Base-by-base conservation (phyloP, 306 rosid species). In the Biancaea sappan region DNA sequence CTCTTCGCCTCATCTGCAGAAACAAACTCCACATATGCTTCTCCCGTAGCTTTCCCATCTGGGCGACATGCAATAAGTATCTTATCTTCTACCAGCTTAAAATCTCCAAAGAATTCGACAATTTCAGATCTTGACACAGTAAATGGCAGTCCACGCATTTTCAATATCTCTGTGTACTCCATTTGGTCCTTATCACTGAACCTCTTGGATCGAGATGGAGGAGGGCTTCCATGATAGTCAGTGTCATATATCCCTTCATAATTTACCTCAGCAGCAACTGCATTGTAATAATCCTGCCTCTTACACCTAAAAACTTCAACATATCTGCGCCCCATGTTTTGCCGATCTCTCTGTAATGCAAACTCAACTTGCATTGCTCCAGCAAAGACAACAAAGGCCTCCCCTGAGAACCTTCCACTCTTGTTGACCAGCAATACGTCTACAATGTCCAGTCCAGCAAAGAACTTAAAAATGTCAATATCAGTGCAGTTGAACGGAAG, bases 81-180 rank as follows among this genome's bases (percentile, higher is more conserved):
- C 84, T 90, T 81, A 12, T 90, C 96, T 81, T 92, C 90, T n/a
- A 89, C 35, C 40, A 90, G 84, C 79, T 87, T 83, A 82, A 80
- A 95, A 67, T 90, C 98, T 72, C 77, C 83, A 25, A 95, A 95
- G 68, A 95, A 95, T 0, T 92, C 99, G 29, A 88, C 25, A 58
- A 95, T 90, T 67, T 90, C 88, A 69, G 93, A 63, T 73, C 86
- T 92, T 13, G 84, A 85, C 22, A 75, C 96, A 4, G 80, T 52
- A 77, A 88, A 95, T 0, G 99, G 99, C 31, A 95, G 97, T 61
- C 99, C 99, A 18, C 99, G 95, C 94, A 95, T 85, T 93, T 95
- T 95, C 86, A 95, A 69, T 76, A 95, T 92, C 86, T 95, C 99
- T 0, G 94, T 85, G 88, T 92, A 95, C 54, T 92, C 99, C 97